Conservation (phyloP, 108 stramenopile species). For the Skeletonema menzelii region DNA sequence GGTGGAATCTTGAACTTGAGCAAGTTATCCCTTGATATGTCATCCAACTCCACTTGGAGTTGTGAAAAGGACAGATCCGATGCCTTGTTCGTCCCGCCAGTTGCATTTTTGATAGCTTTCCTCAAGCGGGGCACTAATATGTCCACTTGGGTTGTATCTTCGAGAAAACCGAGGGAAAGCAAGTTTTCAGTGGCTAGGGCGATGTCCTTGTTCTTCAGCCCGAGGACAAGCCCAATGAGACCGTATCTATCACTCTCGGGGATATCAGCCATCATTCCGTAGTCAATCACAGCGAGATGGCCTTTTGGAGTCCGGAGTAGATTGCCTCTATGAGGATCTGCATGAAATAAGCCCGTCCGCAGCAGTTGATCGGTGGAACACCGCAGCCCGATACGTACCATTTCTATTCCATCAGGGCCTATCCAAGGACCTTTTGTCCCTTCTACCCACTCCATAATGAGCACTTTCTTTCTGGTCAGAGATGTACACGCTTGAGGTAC, state of each 20-base stretch:
- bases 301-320: constrained; percentile 75
- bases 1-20: constrained; percentile 86
- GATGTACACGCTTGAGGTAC: constrained; percentile 77
- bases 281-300: constrained; percentile 85
- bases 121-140: constrained; percentile 78
- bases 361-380: constrained; percentile 91
- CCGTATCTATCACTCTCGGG: constrained; percentile 91
- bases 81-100: constrained; percentile 87
- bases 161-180: constrained; percentile 84
- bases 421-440: constrained; percentile 91
- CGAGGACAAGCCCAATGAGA: constrained; percentile 86
- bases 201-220: constrained; percentile 86
- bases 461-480: constrained; percentile 80
- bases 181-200: constrained; percentile 84
- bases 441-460: constrained; percentile 93
- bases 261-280: constrained; percentile 95
- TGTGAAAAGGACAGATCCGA: constrained; percentile 86
- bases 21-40: constrained; percentile 76
- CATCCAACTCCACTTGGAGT: constrained; percentile 82
- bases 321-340: constrained; percentile 52
- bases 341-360: constrained; percentile 70
- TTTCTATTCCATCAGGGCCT: constrained; percentile 78
- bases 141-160: constrained; percentile 83
- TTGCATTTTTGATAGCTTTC: constrained; percentile 75
- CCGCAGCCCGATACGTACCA: constrained; percentile 87